Evolutionary conservation across 2,329 filamentous ascomycete genomes (phyloP).

Genomic region (Penicillium fuscoglaucum): DNA sequence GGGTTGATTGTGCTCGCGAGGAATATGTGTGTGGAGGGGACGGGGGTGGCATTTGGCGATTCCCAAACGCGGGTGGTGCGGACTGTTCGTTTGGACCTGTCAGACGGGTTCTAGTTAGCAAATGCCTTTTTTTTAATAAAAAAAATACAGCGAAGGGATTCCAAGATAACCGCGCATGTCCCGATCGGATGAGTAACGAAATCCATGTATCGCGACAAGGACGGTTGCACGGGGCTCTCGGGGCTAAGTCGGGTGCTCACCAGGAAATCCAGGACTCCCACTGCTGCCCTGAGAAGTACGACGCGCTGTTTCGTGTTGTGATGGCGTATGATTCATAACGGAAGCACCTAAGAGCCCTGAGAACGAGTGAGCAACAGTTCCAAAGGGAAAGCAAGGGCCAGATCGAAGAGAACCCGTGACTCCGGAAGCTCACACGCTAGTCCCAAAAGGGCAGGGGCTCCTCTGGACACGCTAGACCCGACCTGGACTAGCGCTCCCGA

Average conservation of each 20-base stretch:
- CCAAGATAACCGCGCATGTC: slow-evolving; percentile 2
- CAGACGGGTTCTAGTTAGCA: slow-evolving; percentile 5
- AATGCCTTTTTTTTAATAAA: no score
- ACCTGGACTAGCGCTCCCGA: slow-evolving; percentile 40
- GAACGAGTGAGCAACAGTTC: slow-evolving; percentile 23
- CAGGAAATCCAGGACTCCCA: slow-evolving; percentile 39
- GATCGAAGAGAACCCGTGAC: slow-evolving; percentile 36
- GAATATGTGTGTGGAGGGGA: slow-evolving; percentile 52
- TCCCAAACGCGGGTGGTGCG: slow-evolving; percentile 36
- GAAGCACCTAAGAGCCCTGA: slow-evolving; percentile 20
- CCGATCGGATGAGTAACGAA: slow-evolving; percentile 4
- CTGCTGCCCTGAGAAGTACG: slow-evolving; percentile 40
- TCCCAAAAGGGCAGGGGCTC: slow-evolving; percentile 25
- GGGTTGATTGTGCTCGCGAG: slow-evolving; percentile 43
- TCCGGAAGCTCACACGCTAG: slow-evolving; percentile 37
- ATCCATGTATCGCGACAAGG: slow-evolving; percentile 4
- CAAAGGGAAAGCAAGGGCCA: slow-evolving; percentile 24
- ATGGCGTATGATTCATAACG: slow-evolving; percentile 40
- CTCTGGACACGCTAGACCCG: slow-evolving; percentile 18
- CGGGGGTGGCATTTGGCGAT: slow-evolving; percentile 53
- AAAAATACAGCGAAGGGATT: background rate
- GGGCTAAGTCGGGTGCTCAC: slow-evolving; percentile 33
- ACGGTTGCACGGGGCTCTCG: slow-evolving; percentile 12
- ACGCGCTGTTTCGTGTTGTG: slow-evolving; percentile 32
- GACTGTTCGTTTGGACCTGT: slow-evolving; percentile 36